Conservation (phyloP, 2,329 filamentous ascomycete species). For the Monilinia fructicola region DNA sequence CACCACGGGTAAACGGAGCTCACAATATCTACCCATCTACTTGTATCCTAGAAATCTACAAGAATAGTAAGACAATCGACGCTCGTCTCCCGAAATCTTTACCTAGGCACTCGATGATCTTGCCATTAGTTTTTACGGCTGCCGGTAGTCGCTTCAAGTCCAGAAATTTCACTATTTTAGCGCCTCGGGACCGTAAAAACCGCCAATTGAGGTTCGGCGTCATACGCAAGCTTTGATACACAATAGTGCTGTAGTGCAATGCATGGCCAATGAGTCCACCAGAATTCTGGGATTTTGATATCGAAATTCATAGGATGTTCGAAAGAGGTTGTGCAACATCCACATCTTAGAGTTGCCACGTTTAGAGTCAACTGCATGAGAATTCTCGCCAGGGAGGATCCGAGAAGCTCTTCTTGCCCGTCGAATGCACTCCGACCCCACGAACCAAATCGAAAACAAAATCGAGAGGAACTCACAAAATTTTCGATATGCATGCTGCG, state of each 20-base stretch:
- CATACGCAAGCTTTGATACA: neutral
- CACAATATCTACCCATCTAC: no score
- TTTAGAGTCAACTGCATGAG: conserved; percentile 26
- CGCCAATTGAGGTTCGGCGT: neutral
- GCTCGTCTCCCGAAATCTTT: conserved; percentile 2
- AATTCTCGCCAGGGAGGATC: conserved; percentile 16
- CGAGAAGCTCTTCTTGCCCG: conserved; percentile 4
- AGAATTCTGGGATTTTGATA: conserved; percentile 1
- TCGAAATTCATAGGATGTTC: neutral
- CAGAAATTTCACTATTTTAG: neutral
- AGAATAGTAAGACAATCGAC: no score
- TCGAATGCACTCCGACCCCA: conserved; percentile 9
- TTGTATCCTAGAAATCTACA: no score
- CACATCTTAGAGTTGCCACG: conserved; percentile 18
- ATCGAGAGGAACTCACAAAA: neutral
- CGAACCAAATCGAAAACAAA: neutral
- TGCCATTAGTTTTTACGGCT: neutral
- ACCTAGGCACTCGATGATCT: conserved; percentile 3
- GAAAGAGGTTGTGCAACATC: conserved; percentile 22
- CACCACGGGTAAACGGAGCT: conserved; percentile 9
- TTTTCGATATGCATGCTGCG: conserved; percentile 6
- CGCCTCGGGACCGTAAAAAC: no score
- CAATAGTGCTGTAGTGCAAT: conserved; percentile 15
- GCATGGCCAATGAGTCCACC: conserved; percentile 6
- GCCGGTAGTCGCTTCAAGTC: conserved; percentile 1